These are phyloP conservation scores for Priceomyces castillae DNA, from an alignment of 805 yeast genomes.

Conservation along the genomic window DNA sequence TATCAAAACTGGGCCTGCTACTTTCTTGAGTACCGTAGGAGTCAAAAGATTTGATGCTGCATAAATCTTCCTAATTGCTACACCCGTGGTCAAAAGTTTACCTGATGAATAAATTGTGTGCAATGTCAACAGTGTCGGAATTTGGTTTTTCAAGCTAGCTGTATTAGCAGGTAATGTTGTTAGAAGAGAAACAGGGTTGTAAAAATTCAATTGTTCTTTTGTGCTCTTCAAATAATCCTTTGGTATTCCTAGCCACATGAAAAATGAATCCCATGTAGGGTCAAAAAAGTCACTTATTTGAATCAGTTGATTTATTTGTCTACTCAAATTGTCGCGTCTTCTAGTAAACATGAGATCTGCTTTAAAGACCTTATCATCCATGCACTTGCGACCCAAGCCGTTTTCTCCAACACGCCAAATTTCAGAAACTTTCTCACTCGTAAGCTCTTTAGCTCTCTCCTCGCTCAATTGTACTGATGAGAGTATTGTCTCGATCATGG, in stretches of 20 bases:
- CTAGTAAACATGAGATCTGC: slow-evolving; percentile 82
- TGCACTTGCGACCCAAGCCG: slow-evolving; percentile 61
- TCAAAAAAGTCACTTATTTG: slow-evolving; percentile 76
- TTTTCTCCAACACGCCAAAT: slow-evolving; percentile 62
- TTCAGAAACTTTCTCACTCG: slow-evolving; percentile 57
- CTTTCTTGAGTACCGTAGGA: slow-evolving; percentile 39
- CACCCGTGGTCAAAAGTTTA: slow-evolving; percentile 41
- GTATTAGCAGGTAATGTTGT: slow-evolving; percentile 30
- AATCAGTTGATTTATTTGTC: slow-evolving; percentile 57
- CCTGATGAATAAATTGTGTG: slow-evolving; percentile 41
- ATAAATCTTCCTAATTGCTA: slow-evolving; percentile 37
- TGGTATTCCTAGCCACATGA: slow-evolving; percentile 44
- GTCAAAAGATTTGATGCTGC: slow-evolving; percentile 33
- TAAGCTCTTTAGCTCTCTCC: slow-evolving; percentile 58
- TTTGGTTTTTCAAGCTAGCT: slow-evolving; percentile 27
- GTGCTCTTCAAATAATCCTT: slow-evolving; percentile 25
- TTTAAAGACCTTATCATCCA: slow-evolving; percentile 61
- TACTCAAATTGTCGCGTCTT: slow-evolving; percentile 57
- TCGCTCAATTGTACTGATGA: slow-evolving; percentile 66
- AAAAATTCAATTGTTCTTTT: slow-evolving; percentile 26
- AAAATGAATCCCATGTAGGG: slow-evolving; percentile 62
- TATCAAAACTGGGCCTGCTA: slow-evolving; percentile 54
- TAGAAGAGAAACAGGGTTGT: slow-evolving; percentile 31
- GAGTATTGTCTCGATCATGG: slow-evolving; percentile 63
- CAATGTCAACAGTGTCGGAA: slow-evolving; percentile 38